phyloP scores from a whole-genome alignment of 352 stramenopile genomes.

The Pythium plurisporium region DNA sequence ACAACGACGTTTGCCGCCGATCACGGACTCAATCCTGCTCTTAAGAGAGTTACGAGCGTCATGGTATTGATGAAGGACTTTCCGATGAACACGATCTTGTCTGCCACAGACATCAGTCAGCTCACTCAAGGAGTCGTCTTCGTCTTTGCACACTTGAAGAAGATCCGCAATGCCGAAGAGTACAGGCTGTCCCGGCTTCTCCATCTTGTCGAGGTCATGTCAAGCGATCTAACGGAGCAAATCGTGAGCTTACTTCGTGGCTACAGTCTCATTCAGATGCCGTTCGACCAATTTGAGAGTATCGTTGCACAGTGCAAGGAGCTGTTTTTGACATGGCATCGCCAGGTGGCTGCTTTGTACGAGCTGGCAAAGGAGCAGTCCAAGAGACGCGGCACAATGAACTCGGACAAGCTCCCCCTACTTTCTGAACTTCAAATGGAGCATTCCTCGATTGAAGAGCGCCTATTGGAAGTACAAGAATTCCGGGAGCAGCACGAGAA shows the following conservation, averaged over 20 bases:
- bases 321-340: conserved; percentile 84
- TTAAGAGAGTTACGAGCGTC: conserved; percentile 87
- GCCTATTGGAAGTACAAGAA: conserved; percentile 82
- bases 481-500: conserved; percentile 92
- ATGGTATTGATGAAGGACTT: conserved; percentile 93
- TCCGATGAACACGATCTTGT: conserved; percentile 90
- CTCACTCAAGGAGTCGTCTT: conserved; percentile 72
- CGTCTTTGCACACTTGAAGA: conserved; percentile 89
- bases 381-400: conserved; percentile 80
- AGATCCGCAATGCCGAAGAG: conserved; percentile 85
- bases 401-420: conserved; percentile 72
- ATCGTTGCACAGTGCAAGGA: conserved; percentile 75
- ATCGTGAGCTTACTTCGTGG: conserved; percentile 74
- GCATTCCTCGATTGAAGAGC: conserved; percentile 81
- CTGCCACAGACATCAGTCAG: conserved; percentile 82
- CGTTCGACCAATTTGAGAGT: conserved; percentile 81
- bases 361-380: conserved; percentile 84
- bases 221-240: conserved; percentile 80
- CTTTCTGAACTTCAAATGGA: conserved; percentile 85
- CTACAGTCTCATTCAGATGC: conserved; percentile 82
- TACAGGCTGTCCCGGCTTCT: conserved; percentile 82
- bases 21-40: conserved; percentile 77
- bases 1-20: conserved; percentile 90
- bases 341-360: conserved; percentile 78
- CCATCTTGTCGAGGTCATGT: conserved; percentile 84